Evolutionary conservation across 2,329 filamentous ascomycete genomes (phyloP), one percentile per base, ranked within the genome.

Genomic region (Blastomyces percursus): DNA sequence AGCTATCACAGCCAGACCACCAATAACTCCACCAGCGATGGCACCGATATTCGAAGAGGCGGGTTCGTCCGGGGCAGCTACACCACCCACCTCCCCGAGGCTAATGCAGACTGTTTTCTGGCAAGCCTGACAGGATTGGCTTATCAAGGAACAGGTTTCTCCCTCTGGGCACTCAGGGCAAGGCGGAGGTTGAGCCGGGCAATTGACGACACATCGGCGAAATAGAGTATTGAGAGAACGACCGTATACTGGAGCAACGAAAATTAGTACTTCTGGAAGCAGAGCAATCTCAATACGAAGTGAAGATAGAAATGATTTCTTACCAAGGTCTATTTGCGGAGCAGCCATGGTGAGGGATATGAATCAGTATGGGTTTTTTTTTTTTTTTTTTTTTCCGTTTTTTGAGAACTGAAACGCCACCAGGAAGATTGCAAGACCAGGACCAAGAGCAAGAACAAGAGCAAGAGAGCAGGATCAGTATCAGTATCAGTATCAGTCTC

Each of bases 11-110:
- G 82, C 81, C 16, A 97, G 75, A 67, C 91, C 94, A 66, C 91
- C 94, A 52, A 97, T 79, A 11, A 96, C 91, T 67, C 93, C 93
- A 67, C 94, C 94, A 1, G 89, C 93, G 67, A 99, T 96, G 42
- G 90, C 90, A 51, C 92, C 92, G 1, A 87, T 80, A 68, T 90
- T 92, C 8, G 88, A 83, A 8, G 77, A 77, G 50, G 46, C 71
- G 66, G 52, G 68, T 60, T 72, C 73, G 61, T 63, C 69, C 1
- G 65, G 60, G n/a, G 72, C 67, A 24, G 68, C 67, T 16, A 73
- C 70, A n/a, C 71, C 72, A 11, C 74, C 73, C 5, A 75, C 71
- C 56, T 74, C 71, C 55, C 71, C 71, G 32, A 76, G 74, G 64
- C 74, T 71, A 12, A 83, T 75, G 70, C 86, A 90, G 30, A 75